Evolutionary conservation across 768 basidiomycete genomes (phyloP).

Genomic region (Paxillus ammoniavirescens): DNA sequence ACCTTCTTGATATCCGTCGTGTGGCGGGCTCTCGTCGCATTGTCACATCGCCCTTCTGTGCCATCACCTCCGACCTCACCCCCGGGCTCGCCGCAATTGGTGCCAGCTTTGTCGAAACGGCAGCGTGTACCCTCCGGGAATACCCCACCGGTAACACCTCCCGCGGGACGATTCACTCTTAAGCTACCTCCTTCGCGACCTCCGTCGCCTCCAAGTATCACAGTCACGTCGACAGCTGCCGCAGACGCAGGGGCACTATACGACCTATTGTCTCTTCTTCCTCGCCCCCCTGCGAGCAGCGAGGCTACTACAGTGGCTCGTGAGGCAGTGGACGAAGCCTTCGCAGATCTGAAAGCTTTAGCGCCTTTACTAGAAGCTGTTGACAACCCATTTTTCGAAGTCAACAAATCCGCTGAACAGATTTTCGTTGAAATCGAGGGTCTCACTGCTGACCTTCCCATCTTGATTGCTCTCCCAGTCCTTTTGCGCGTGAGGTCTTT

Average conservation of each 20-base stretch:
- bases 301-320: conserved; percentile 55
- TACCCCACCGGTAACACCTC: conserved; percentile 56
- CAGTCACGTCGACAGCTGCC: conserved; percentile 41
- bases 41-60: conserved; percentile 53
- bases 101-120: conserved; percentile 38
- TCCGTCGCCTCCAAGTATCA: conserved; percentile 50
- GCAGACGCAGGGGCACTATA: conserved; percentile 62
- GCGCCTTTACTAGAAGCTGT: conserved; percentile 55
- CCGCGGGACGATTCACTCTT: conserved; percentile 58
- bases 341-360: conserved; percentile 60
- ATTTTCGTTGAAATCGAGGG: conserved; percentile 43
- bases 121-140: conserved; percentile 37
- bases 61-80: conserved; percentile 38
- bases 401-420: conserved; percentile 22
- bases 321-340: conserved; percentile 81
- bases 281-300: conserved; percentile 54
- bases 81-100: conserved; percentile 35
- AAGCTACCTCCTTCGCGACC: conserved; percentile 69
- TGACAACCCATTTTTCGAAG: conserved; percentile 27
- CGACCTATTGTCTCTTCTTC: conserved; percentile 58
- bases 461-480: conserved; percentile 71
- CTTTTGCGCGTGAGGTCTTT: conserved; percentile 49
- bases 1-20: conserved; percentile 70
- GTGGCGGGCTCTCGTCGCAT: conserved; percentile 72
- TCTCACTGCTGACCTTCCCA: conserved; percentile 64